Percentiles rank a stretch among this genome's conserved stretches.
phyloP scores from a whole-genome alignment of 2,329 filamentous ascomycete genomes.

The Fusarium avenaceum region DNA sequence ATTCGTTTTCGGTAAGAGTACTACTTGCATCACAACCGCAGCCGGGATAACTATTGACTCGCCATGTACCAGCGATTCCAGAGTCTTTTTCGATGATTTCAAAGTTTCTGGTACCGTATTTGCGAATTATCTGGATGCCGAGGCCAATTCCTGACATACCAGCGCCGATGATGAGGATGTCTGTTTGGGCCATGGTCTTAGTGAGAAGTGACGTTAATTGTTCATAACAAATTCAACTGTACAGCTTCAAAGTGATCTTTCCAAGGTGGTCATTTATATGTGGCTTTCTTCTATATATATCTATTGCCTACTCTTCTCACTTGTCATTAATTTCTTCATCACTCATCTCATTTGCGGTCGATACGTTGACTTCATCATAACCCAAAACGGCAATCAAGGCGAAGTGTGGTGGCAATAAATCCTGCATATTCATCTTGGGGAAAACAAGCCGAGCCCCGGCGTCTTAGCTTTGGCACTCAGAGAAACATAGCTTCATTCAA shows the following conservation, averaged over 20 bases:
- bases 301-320: neutral
- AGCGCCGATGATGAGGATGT: conserved; percentile 49
- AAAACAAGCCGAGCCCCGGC: conserved; percentile 12
- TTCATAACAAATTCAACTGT: neutral
- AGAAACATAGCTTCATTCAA: no score
- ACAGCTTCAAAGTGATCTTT: neutral
- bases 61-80: conserved; percentile 47
- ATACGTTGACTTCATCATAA: neutral
- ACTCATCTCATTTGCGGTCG: neutral
- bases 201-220: no score
- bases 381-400: conserved; percentile 23
- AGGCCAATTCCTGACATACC: conserved; percentile 50
- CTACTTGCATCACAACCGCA: conserved; percentile 47
- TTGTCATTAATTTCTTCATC: neutral
- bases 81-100: conserved; percentile 45
- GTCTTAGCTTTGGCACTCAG: neutral
- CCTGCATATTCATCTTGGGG: neutral
- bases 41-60: conserved; percentile 47
- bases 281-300: neutral
- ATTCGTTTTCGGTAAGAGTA: rapidly evolving
- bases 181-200: conserved; percentile 15
- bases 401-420: neutral
- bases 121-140: conserved; percentile 41
- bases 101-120: conserved; percentile 40
- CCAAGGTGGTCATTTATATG: neutral